Evolutionary conservation across 495 filamentous ascomycete species (phyloP), one percentile per base, ranked within the genome.

Genomic region (Tuber melanosporum): DNA sequence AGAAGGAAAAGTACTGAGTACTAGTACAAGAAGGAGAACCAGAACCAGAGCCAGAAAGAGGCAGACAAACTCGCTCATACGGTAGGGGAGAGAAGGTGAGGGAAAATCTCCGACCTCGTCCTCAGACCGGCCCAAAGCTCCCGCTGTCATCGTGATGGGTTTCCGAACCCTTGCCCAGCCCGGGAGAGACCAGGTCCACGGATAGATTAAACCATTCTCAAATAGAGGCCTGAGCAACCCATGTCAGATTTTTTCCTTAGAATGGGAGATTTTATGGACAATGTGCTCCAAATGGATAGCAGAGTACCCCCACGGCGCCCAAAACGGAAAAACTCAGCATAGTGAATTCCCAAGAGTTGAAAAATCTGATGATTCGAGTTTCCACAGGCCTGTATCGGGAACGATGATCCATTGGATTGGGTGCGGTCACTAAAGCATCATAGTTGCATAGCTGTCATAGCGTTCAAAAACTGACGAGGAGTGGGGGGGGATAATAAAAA

Each of bases 391-490:
- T 81, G 76, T 81, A 81, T 76, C 79, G 78, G 71, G 79, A 79
- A 71, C 52, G 79, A 75, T 82, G 80, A 81, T 81, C 80, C 79
- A 71, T 80, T 81, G 73, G 79, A 78, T 73, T 80, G 78, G 79
- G 79, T 78, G 49, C 71, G 41, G 75, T 80, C 69, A 81, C 74
- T 45, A 73, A 77, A 77, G 70, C 79, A 81, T 71, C 79, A 81
- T 77, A 81, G 78, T 75, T 81, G 80, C 79, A 81, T 81, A 78
- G 73, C 62, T 78, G 80, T 81, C 80, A 81, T 73, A 81, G 80
- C 80, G 80, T 76, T 66, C 57, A 15, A 12, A 72, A 72, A 43
- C 26, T 46, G 22, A 72, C 36, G 44, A 41, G n/a, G 19, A 20
- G 19, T 43, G 15, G 44, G 10, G 10, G n/a, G n/a, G 14, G 4